A percentile compares a stretch with the other conserved stretches of the same genome.
Conservation (phyloP, 2,329 filamentous ascomycete genomes). For the Beauveria medogensis region DNA sequence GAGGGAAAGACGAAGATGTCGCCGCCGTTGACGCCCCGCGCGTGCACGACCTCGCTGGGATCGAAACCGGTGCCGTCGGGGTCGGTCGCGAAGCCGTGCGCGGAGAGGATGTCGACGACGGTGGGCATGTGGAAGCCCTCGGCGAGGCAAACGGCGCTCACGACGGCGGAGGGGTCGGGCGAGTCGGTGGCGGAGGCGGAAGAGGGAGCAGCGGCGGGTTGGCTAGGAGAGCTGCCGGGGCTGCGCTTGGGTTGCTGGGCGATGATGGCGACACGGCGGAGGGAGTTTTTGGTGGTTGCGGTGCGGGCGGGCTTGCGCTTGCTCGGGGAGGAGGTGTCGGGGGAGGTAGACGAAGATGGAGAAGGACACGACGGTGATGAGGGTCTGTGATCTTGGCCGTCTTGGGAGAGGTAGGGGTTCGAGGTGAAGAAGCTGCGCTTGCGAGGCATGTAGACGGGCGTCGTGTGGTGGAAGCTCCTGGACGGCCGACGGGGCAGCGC, state of each 20-base stretch:
- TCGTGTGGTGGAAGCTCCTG: conserved; percentile 39
- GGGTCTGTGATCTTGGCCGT: conserved; percentile 23
- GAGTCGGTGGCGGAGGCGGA: conserved; percentile 14
- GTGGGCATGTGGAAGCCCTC: conserved; percentile 56
- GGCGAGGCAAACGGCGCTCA: conserved; percentile 54
- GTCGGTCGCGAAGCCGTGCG: conserved; percentile 54
- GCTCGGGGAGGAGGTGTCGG: conserved; percentile 24
- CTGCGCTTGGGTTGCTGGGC: conserved; percentile 54
- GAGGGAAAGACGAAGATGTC: conserved; percentile 96
- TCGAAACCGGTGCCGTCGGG: conserved; percentile 55
- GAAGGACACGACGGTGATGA: background rate
- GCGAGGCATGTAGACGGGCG: conserved; percentile 37
- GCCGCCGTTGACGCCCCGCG: conserved; percentile 54
- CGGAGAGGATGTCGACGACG: conserved; percentile 48
- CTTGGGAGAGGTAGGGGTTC: conserved; percentile 44
- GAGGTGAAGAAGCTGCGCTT: conserved; percentile 60
- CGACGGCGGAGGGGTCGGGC: conserved; percentile 34
- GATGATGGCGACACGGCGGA: conserved; percentile 78
- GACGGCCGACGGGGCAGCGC: conserved; percentile 14
- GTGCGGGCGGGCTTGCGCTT: conserved; percentile 41
- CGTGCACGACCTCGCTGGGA: conserved; percentile 54
- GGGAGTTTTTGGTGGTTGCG: conserved; percentile 56
- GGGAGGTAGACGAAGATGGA: conserved; percentile 33
- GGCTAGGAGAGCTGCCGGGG: conserved; percentile 13
- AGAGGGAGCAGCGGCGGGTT: conserved; percentile 10